Evolutionary conservation across 1,139 yeast species (phyloP).

Genomic region (Blastobotrys capitulatus): DNA sequence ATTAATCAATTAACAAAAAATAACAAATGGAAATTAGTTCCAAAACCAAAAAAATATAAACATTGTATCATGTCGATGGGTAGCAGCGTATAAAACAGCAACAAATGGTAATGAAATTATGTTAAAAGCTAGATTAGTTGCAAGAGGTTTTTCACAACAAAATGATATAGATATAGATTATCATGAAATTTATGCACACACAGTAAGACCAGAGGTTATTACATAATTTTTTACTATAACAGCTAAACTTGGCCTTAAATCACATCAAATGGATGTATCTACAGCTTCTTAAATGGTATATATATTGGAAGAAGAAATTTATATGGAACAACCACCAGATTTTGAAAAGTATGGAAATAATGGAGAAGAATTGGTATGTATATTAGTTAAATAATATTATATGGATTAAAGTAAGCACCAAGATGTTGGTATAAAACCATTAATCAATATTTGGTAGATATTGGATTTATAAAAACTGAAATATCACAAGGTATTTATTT

Average conservation of each 20-base stretch:
- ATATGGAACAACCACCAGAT: constrained; percentile 21
- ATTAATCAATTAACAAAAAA: too few relatives aligned
- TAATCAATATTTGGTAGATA: neutral
- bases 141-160: neutral
- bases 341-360: neutral
- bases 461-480: neutral
- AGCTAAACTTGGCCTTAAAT: neutral
- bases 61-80: neutral
- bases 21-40: too few relatives aligned
- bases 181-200: neutral
- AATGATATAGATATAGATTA: neutral
- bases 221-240: neutral
- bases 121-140: neutral
- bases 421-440: constrained; percentile 12
- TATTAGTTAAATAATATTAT: constrained; percentile 20
- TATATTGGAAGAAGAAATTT: constrained; percentile 20
- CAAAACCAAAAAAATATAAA: neutral
- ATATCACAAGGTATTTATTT: neutral
- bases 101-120: neutral
- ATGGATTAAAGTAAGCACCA: constrained; percentile 27
- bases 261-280: constrained; percentile 2
- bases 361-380: constrained; percentile 13
- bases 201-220: neutral
- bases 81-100: neutral
- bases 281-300: constrained; percentile 17